These are phyloP conservation scores for Aspergillus coremiiformis DNA, from an alignment of 495 filamentous ascomycete species.

Conservation along the genomic window DNA sequence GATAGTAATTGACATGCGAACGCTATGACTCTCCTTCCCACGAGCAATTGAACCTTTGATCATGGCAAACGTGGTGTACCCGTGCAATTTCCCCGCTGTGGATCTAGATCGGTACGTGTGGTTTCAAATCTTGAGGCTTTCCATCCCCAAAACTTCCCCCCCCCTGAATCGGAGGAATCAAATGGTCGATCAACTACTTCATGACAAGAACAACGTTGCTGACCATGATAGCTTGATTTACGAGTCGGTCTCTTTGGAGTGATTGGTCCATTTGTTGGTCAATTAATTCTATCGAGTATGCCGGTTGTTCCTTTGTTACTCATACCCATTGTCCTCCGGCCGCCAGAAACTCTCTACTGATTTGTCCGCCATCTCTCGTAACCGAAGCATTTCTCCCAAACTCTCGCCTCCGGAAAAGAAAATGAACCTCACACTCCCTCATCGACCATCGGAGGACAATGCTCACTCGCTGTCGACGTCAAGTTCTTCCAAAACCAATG, in stretches of 20 bases:
- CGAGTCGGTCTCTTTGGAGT: background rate
- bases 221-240: background rate
- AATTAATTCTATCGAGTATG: background rate
- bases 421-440: slow-evolving; percentile 41
- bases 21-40: background rate
- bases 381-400: background rate
- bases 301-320: background rate
- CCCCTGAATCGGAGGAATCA: slow-evolving; percentile 1
- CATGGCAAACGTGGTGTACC: background rate
- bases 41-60: background rate
- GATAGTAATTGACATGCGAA: background rate
- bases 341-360: background rate
- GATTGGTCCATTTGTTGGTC: background rate
- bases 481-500: slow-evolving; percentile 46
- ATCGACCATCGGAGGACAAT: slow-evolving; percentile 38
- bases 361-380: background rate
- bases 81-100: slow-evolving; percentile 2
- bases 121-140: background rate
- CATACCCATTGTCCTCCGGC: background rate
- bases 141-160: background rate
- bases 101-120: background rate
- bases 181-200: background rate
- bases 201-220: background rate
- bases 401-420: slow-evolving; percentile 14
- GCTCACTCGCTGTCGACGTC: slow-evolving; percentile 28